A percentile compares a stretch with the other conserved stretches of the same genome.
phyloP scores from a whole-genome alignment of 2,329 filamentous ascomycete species.

The Dactylellina parvicollis region DNA sequence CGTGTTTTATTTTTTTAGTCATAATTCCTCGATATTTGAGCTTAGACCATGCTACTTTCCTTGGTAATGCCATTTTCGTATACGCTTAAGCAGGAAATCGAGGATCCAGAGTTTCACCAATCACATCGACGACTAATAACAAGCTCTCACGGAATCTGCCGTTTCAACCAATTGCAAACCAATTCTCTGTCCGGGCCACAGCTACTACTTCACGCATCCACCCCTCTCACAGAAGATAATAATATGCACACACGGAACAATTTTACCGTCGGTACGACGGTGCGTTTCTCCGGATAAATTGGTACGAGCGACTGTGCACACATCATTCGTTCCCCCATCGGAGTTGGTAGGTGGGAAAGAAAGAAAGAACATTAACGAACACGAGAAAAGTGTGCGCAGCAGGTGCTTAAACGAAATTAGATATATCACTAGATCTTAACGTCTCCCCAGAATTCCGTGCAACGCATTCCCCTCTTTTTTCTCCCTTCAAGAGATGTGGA shows the following conservation, averaged over 20 bases:
- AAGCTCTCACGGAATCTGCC: constrained; percentile 24
- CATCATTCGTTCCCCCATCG: constrained; percentile 30
- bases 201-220: background rate
- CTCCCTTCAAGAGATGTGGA: too few relatives aligned
- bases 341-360: constrained; percentile 54
- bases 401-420: constrained; percentile 46
- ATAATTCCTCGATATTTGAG: constrained; percentile 4
- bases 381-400: constrained; percentile 20
- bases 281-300: constrained; percentile 51
- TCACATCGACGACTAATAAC: constrained; percentile 21
- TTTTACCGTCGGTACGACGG: constrained; percentile 54
- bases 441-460: constrained; percentile 4
- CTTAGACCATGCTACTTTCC: constrained; percentile 23
- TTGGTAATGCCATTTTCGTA: constrained; percentile 19
- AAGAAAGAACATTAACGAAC: too few relatives aligned
- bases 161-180: constrained; percentile 9
- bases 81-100: constrained; percentile 20
- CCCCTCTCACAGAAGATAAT: background rate
- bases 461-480: constrained; percentile 35
- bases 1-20: background rate
- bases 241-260: constrained; percentile 38
- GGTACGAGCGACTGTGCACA: constrained; percentile 5
- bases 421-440: constrained; percentile 31
- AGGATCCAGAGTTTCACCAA: constrained; percentile 1
- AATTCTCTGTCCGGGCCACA: background rate